phyloP scores from a whole-genome alignment of 495 filamentous ascomycete genomes.

The Astrothelium subdiscretum region DNA sequence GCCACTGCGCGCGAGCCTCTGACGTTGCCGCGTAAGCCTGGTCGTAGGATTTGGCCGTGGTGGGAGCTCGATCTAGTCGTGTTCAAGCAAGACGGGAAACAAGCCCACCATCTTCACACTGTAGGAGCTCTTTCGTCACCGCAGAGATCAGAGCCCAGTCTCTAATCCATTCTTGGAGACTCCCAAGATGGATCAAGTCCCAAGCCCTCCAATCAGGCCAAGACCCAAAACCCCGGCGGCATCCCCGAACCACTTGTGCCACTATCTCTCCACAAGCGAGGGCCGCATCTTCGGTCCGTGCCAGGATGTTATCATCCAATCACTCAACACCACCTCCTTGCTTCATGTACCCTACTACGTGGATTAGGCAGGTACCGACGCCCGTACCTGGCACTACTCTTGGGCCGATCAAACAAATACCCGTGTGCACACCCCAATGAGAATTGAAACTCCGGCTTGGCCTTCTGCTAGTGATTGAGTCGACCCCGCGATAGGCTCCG shows the following conservation, averaged over 20 bases:
- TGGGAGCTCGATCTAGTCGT: too few species aligned
- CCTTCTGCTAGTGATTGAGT: too few species aligned
- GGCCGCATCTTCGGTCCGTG: conserved; percentile 2
- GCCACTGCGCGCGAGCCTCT: background rate
- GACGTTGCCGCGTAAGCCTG: background rate
- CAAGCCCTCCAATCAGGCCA: background rate
- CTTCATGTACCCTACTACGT: background rate
- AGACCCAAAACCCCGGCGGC: background rate
- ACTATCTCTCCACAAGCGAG: too few species aligned
- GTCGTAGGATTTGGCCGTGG: too few species aligned
- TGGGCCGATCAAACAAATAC: background rate
- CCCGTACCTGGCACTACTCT: background rate
- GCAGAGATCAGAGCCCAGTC: background rate
- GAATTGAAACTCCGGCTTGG: too few species aligned
- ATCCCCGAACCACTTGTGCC: background rate
- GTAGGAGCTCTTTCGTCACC: too few species aligned
- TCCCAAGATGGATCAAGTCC: background rate
- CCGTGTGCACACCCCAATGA: background rate
- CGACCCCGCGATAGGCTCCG: background rate
- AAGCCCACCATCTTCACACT: too few species aligned
- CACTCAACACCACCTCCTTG: background rate
- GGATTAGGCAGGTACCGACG: background rate
- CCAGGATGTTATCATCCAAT: background rate
- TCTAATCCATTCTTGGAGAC: background rate
- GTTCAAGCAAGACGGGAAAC: too few species aligned